phyloP scores from a whole-genome alignment of 352 stramenopile genomes.

The Thalassiosira allenii region DNA sequence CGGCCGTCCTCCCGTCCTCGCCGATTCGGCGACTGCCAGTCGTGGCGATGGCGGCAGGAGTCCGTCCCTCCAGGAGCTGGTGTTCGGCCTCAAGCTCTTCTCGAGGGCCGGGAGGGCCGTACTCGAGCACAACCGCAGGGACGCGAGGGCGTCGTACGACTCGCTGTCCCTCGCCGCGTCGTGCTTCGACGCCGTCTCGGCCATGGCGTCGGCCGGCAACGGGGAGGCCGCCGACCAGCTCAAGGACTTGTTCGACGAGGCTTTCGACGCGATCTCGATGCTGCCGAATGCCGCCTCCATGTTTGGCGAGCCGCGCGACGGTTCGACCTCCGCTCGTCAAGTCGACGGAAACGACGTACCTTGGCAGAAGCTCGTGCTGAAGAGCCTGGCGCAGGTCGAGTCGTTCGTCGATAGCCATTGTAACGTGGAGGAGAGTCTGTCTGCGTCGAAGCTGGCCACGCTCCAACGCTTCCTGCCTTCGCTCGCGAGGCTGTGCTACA shows the following conservation, averaged over 20 bases:
- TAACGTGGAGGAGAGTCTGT: constrained; percentile 23
- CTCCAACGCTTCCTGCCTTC: constrained; percentile 46
- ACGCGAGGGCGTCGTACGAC: constrained; percentile 36
- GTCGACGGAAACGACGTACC: constrained; percentile 34
- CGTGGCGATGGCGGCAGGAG: constrained; percentile 1
- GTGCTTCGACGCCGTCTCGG: constrained; percentile 42
- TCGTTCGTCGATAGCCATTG: constrained; percentile 41
- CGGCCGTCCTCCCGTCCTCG: constrained; percentile 23
- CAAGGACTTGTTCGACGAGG: constrained; percentile 50
- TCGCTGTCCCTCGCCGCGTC: constrained; percentile 34
- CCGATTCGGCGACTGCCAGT: neutral
- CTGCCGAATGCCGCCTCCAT: constrained; percentile 48
- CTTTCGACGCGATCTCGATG: constrained; percentile 48
- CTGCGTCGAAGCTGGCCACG: constrained; percentile 36
- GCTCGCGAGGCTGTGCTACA: constrained; percentile 57
- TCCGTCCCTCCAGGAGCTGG: constrained; percentile 42
- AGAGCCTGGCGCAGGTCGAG: constrained; percentile 37
- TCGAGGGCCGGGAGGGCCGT: constrained; percentile 44
- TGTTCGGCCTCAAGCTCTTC: constrained; percentile 54
- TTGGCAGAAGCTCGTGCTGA: constrained; percentile 63
- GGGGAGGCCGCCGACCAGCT: constrained; percentile 32
- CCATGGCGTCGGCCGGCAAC: constrained; percentile 30
- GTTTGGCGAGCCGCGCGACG: constrained; percentile 11
- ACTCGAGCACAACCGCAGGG: constrained; percentile 34
- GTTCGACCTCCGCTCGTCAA: neutral